Conservation (phyloP, 176 grass and related monocot genomes). For the Carex scoparia region DNA sequence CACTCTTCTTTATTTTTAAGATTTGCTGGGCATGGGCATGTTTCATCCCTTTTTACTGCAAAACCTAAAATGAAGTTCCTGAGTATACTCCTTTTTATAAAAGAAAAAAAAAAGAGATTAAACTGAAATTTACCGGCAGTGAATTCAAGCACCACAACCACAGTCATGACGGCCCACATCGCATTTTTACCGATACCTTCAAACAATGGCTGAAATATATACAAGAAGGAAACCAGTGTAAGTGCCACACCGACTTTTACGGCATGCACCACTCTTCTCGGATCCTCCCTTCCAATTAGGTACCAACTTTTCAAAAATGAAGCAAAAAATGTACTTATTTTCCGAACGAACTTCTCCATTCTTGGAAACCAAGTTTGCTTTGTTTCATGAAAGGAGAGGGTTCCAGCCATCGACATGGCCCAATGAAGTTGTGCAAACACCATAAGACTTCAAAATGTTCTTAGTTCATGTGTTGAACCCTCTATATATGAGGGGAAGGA, state of each 20-base stretch:
- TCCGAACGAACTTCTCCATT: slow-evolving; percentile 30
- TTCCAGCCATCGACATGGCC: slow-evolving; percentile 33
- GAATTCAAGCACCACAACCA: slow-evolving; percentile 92
- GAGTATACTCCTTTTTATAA: background rate
- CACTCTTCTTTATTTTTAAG: background rate
- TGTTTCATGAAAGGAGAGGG: slow-evolving; percentile 18
- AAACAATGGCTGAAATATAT: slow-evolving; percentile 77
- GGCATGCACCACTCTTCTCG: slow-evolving; percentile 63
- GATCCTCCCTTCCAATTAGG: slow-evolving; percentile 65
- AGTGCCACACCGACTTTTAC: slow-evolving; percentile 70
- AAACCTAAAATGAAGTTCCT: background rate
- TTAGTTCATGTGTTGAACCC: background rate
- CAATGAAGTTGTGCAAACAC: background rate
- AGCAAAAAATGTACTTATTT: slow-evolving; percentile 27
- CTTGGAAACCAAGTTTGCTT: background rate
- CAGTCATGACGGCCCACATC: slow-evolving; percentile 99
- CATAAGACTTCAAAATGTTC: background rate
- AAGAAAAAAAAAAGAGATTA: background rate
- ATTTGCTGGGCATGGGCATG: background rate
- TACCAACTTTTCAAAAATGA: slow-evolving; percentile 42
- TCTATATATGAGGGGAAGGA: background rate
- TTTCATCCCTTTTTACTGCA: background rate
- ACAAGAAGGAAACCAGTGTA: slow-evolving; percentile 69
- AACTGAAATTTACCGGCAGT: slow-evolving; percentile 57
- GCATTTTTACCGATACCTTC: slow-evolving; percentile 67